Evolutionary conservation across 2,329 filamentous ascomycete genomes (phyloP), one percentile per base, ranked within the genome.

Genomic region (Alternaria sp.): DNA sequence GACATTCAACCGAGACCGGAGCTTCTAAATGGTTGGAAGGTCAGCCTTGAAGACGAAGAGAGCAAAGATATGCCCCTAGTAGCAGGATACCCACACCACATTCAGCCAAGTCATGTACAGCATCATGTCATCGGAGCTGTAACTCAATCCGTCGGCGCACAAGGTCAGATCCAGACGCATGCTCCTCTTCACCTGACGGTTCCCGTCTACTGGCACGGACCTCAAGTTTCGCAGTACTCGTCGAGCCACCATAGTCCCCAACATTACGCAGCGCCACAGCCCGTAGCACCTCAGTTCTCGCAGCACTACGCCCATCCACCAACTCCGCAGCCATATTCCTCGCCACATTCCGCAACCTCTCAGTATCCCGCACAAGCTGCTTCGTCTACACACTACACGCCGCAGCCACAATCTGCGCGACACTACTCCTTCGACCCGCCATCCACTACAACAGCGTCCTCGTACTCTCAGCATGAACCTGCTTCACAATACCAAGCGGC

Each of bases 41-140:
- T 77, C 50, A 75, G 73, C 36, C 66, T 77, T 2, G 74, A 77
- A 44, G 74, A 77, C 31, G 74, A 77, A 55, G 74, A 77, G 51
- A 74, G 65, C 62, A 75, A 74, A 41, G 74, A 77, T 24, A 62
- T 73, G 61, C 70, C 72, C 8, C 60, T 75, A 6, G 56, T 72
- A 31, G 60, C 66, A 24, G 66, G 66, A 24, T 76, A 76, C 45
- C 52, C 72, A 3, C 72, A 72, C 33, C 70, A 71, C 13, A 60
- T 71, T 8, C 72, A 71, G 39, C 64, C 70, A 5, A 70, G 67
- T 50, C 71, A 72, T 46, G 56, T 72, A 7, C 72, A 74, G 34
- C 71, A 74, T 49, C 70, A 69, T 26, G 60, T 65, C 21, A 50
- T 73, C 14, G 61, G 60, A 10, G 39, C 66, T 5, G 62, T 65